Percentiles rank a stretch among this genome's conserved stretches.
phyloP scores from a whole-genome alignment of 2,329 filamentous ascomycete species.

The Calonectria pauciramosa region DNA sequence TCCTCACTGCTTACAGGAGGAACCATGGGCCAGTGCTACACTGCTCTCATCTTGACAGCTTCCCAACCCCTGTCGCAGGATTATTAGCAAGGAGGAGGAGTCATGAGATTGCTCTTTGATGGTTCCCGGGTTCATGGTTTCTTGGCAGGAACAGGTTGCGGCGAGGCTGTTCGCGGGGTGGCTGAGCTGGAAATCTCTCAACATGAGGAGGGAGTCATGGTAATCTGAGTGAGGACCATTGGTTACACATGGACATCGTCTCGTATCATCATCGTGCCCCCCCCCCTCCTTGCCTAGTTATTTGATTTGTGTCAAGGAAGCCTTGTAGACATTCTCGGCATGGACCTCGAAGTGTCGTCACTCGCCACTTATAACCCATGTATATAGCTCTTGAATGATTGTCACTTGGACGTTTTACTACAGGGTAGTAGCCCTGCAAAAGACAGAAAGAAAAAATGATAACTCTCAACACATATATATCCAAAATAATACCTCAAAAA shows the following conservation, averaged over 20 bases:
- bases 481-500: neutral
- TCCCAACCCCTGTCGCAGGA: neutral
- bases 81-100: neutral
- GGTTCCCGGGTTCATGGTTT: constrained; percentile 2
- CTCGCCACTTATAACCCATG: neutral
- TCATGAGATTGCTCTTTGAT: neutral
- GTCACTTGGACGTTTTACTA: neutral
- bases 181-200: neutral
- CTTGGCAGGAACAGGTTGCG: neutral
- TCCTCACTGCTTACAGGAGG: neutral
- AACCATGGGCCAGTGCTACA: neutral
- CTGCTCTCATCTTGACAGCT: neutral
- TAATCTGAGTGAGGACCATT: neutral
- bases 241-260: neutral
- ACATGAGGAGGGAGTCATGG: neutral
- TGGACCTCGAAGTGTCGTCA: neutral
- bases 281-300: neutral
- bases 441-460: neutral
- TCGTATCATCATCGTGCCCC: neutral
- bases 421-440: neutral
- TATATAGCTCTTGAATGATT: neutral
- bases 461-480: neutral
- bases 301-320: neutral
- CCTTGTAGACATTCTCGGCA: neutral
- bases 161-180: neutral